Evolutionary conservation across 768 basidiomycete genomes (phyloP).

Genomic region (Panaeolus papilionaceus): DNA sequence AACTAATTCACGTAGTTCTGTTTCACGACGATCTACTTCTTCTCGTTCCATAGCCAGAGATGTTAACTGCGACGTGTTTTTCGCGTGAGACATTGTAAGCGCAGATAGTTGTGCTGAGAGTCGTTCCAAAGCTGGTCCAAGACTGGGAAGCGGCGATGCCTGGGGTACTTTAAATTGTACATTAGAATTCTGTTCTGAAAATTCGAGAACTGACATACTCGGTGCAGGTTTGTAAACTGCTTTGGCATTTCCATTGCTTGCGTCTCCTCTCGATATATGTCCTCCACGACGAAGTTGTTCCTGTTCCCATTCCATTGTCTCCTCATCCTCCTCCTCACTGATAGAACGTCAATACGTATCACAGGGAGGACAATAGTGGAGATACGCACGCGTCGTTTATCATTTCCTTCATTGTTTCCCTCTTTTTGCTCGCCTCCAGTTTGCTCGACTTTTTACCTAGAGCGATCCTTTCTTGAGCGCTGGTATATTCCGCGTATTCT

Average conservation of each 20-base stretch:
- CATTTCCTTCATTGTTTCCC: slow-evolving; percentile 78
- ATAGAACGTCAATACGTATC: slow-evolving; percentile 13
- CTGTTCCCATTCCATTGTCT: slow-evolving; percentile 84
- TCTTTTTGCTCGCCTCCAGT: slow-evolving; percentile 66
- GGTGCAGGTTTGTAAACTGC: slow-evolving; percentile 72
- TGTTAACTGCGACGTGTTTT: slow-evolving; percentile 60
- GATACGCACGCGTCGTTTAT: slow-evolving; percentile 78
- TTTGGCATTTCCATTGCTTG: slow-evolving; percentile 48
- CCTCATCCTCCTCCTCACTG: slow-evolving; percentile 85
- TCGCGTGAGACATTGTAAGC: slow-evolving; percentile 72
- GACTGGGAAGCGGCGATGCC: slow-evolving; percentile 64
- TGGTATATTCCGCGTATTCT: slow-evolving; percentile 91
- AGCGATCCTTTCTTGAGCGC: slow-evolving; percentile 85
- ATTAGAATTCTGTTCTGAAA: slow-evolving; percentile 19
- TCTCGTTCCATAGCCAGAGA: slow-evolving; percentile 66
- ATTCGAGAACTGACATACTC: slow-evolving; percentile 51
- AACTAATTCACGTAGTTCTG: slow-evolving; percentile 78
- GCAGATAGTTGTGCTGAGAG: slow-evolving; percentile 64
- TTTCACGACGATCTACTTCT: slow-evolving; percentile 70
- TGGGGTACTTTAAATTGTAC: slow-evolving; percentile 62
- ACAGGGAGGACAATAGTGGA: neutral
- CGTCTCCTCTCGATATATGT: slow-evolving; percentile 45
- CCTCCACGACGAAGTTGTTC: slow-evolving; percentile 84
- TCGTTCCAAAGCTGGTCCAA: slow-evolving; percentile 65
- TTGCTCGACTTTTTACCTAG: slow-evolving; percentile 85